Base-by-base conservation (phyloP, 441 rosid genomes). In the Syzygium syzygioides region DNA sequence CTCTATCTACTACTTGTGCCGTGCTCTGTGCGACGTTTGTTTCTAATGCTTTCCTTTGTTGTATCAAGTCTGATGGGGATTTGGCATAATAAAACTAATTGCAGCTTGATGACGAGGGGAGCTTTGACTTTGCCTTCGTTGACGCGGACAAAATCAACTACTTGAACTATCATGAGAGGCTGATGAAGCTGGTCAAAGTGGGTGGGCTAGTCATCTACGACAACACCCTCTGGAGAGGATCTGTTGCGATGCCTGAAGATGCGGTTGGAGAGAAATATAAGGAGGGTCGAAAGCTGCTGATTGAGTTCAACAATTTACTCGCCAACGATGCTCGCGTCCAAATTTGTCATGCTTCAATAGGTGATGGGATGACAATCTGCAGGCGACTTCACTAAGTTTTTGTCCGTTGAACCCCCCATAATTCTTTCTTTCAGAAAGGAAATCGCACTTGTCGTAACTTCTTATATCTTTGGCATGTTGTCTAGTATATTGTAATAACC, bases 311-410 rank as follows among this genome's bases (percentile, higher is more conserved):
- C 93, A 86, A 93, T 76, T 87, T 66, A 41, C 90, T 96, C 76
- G 91, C 97, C 2, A 90, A 90, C 19, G 98, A 96, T 86, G 32
- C 90, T 85, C 95, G 96, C 12, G 87, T 95, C 62, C 94, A 95
- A 91, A 90, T 95, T 64, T 92, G 94, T 32, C 94, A 86, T 6
- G 93, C 90, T 87, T 92, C 96, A 0, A 45, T 91, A 19, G 96
- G 97, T 4, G 97, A 95, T 93, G 96, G 97, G 34, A 89, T 95
- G 87, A 94, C 95, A 52, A 94, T 95, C 62, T 96, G 96, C 94
- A 94, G 96, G 92, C 93, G 95, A 19, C 48, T 91, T 50, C 71
- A 37, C 62, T 94, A 89, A 79, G 56, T 71, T 71, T 25, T 71
- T 8, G 6, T 71, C n/a, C 20, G 28, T 37, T 37, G 48, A 68